Evolutionary conservation across 331 rosid species (phyloP).

Genomic region (Arachis monticola): DNA sequence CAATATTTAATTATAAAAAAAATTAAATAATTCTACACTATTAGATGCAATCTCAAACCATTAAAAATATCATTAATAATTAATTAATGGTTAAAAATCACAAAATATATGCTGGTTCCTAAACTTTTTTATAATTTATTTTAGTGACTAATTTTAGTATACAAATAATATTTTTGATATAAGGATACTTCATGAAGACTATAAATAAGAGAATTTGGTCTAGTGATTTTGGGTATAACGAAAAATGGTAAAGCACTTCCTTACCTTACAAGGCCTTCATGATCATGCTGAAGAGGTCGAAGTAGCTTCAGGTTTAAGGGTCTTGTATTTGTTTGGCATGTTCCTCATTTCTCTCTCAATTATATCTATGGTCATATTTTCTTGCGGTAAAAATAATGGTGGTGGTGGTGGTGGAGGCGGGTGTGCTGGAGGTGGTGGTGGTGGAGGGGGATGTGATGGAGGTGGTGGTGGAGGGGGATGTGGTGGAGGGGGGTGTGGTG

Average conservation of each 20-base stretch:
- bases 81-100: too few relatives aligned
- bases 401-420: neutral
- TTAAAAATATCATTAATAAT: too few relatives aligned
- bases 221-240: neutral
- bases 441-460: neutral
- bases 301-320: neutral
- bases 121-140: too few relatives aligned
- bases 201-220: neutral
- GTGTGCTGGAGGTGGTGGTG: neutral
- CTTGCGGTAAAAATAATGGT: neutral
- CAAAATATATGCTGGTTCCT: too few relatives aligned
- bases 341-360: slow-evolving; percentile 10
- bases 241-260: neutral
- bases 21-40: too few relatives aligned
- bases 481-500: neutral
- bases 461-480: slow-evolving; percentile 5
- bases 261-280: neutral
- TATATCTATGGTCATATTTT: neutral
- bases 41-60: too few relatives aligned
- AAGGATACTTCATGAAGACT: too few relatives aligned
- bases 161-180: too few relatives aligned
- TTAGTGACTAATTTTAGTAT: too few relatives aligned
- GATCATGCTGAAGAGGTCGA: neutral
- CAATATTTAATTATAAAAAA: too few relatives aligned
- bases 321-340: neutral